phyloP scores from a whole-genome alignment of 108 stramenopile genomes.

The Schizochytrium sp. region DNA sequence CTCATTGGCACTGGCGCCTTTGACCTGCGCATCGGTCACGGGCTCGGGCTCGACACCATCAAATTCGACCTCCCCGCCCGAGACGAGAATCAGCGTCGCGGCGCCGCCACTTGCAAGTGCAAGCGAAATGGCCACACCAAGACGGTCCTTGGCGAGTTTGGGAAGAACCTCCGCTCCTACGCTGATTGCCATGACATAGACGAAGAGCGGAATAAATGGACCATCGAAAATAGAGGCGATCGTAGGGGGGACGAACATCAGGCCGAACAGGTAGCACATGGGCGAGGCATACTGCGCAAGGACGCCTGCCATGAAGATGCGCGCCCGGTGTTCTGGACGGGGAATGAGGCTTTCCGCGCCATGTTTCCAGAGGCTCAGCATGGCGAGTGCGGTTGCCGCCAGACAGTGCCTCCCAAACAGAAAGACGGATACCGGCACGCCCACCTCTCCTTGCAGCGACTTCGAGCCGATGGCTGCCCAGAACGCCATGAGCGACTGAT shows the following conservation, averaged over 20 bases:
- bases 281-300: conserved; percentile 11
- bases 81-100: neutral
- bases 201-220: neutral
- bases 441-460: neutral
- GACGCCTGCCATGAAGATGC: neutral
- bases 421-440: neutral
- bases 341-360: neutral
- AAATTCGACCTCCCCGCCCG: neutral
- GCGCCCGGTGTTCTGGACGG: neutral
- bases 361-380: neutral
- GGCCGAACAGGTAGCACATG: neutral
- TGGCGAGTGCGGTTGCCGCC: neutral
- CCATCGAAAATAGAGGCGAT: neutral
- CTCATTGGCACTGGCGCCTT: neutral
- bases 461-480: conserved; percentile 11
- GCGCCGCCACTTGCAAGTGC: neutral
- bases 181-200: neutral
- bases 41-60: neutral
- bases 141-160: neutral
- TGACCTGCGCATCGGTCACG: neutral
- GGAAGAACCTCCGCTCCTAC: neutral
- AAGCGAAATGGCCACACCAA: neutral
- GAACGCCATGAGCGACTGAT: neutral
- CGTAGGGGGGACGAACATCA: neutral
- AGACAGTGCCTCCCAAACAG: neutral